A percentile compares a stretch with the other conserved stretches of the same genome.
Evolutionary conservation across 2,329 filamentous ascomycete genomes (phyloP).

Genomic region (Chaetomiaceae sp.): DNA sequence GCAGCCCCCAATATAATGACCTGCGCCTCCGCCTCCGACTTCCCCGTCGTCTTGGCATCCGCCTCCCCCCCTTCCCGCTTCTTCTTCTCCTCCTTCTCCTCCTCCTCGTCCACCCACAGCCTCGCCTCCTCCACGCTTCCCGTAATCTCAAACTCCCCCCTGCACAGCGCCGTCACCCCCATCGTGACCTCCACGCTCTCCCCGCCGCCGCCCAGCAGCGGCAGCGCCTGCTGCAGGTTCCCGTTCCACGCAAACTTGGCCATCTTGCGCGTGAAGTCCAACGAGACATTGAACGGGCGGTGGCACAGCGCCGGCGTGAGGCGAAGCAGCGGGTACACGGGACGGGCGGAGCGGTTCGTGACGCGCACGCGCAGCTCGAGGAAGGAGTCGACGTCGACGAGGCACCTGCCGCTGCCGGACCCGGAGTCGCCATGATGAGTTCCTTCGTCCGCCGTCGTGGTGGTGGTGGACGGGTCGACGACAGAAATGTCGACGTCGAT

Average conservation of each 20-base stretch:
- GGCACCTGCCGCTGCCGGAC: conserved; percentile 16
- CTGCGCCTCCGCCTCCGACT: conserved; percentile 47
- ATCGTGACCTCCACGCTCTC: conserved; percentile 55
- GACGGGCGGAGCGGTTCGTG: conserved; percentile 65
- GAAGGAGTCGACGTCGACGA: conserved; percentile 55
- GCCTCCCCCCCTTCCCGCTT: conserved; percentile 17
- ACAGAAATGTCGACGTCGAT: conserved; percentile 63
- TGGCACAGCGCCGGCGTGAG: conserved; percentile 73
- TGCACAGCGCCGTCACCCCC: conserved; percentile 70
- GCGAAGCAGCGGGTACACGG: conserved; percentile 68
- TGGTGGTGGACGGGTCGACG: conserved; percentile 28
- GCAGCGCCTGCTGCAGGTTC: conserved; percentile 69
- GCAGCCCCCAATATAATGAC: conserved; percentile 52
- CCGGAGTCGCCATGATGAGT: neutral
- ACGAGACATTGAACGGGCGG: conserved; percentile 64
- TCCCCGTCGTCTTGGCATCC: conserved; percentile 29
- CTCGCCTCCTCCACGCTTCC: conserved; percentile 77
- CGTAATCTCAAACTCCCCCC: conserved; percentile 77
- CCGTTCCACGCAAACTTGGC: conserved; percentile 74
- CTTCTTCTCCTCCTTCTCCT: conserved; percentile 29
- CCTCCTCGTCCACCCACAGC: conserved; percentile 40
- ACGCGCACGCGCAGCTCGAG: conserved; percentile 66
- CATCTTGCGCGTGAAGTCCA: conserved; percentile 72
- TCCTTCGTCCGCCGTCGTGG: neutral
- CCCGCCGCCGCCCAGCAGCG: conserved; percentile 55